phyloP scores from a whole-genome alignment of 768 basidiomycete genomes.

The Leccinum variicolor region DNA sequence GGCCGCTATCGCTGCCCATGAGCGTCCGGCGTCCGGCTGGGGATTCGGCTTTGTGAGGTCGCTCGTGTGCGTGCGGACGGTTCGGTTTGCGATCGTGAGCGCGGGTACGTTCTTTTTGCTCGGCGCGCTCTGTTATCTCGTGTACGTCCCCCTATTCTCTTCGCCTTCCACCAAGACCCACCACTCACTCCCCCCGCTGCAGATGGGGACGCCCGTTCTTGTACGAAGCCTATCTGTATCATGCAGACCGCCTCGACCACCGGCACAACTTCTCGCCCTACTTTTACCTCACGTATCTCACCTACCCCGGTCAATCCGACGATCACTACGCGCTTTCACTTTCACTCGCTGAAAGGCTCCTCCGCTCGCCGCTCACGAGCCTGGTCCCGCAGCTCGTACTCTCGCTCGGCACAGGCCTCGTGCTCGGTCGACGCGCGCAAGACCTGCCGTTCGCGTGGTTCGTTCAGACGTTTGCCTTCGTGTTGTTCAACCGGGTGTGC shows the following conservation, averaged over 20 bases:
- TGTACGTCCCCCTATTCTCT: slow-evolving; percentile 51
- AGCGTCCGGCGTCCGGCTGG: slow-evolving; percentile 17
- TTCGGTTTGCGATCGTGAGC: slow-evolving; percentile 69
- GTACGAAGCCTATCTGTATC: slow-evolving; percentile 90
- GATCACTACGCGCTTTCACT: slow-evolving; percentile 4
- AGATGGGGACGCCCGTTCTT: slow-evolving; percentile 97
- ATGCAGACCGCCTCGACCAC: slow-evolving; percentile 87
- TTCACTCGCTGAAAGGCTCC: slow-evolving; percentile 39
- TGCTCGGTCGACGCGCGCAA: slow-evolving; percentile 53
- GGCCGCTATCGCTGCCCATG: slow-evolving; percentile 23
- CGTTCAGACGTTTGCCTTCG: slow-evolving; percentile 85
- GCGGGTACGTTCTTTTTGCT: slow-evolving; percentile 64
- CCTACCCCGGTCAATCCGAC: slow-evolving; percentile 49
- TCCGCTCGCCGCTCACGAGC: slow-evolving; percentile 73
- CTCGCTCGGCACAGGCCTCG: slow-evolving; percentile 67
- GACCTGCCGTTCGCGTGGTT: slow-evolving; percentile 86
- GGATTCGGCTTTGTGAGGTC: slow-evolving; percentile 30
- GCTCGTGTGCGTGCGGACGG: slow-evolving; percentile 47
- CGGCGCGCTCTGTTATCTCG: slow-evolving; percentile 61
- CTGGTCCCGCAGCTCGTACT: slow-evolving; percentile 83
- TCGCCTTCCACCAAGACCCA: neutral
- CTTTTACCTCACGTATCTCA: slow-evolving; percentile 93
- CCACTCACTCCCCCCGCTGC: slow-evolving; percentile 4
- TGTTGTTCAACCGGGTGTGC: slow-evolving; percentile 98
- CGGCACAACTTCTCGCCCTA: slow-evolving; percentile 98